A percentile compares a stretch with the other conserved stretches of the same genome.
Evolutionary conservation across 1,284 basidiomycete genomes (phyloP).

Genomic region (Puccinia triticina): DNA sequence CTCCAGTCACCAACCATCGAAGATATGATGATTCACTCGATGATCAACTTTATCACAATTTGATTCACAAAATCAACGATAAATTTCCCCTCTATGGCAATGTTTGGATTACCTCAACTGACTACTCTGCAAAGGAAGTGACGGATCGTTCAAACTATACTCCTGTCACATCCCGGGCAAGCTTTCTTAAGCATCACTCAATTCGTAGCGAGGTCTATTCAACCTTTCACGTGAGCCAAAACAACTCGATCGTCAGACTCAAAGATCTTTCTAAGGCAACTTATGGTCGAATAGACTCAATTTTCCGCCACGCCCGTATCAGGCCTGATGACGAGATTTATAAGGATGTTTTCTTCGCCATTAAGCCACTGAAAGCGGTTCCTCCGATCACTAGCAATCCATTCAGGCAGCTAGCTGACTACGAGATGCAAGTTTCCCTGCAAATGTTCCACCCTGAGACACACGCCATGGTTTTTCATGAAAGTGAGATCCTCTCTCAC

Average conservation of each 20-base stretch:
- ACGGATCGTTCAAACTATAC: background rate
- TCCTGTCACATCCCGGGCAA: background rate
- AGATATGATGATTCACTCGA: background rate
- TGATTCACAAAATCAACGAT: constrained; percentile 17
- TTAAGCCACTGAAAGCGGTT: background rate
- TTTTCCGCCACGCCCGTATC: background rate
- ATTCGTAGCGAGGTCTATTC: background rate
- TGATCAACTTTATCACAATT: background rate
- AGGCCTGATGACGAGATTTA: background rate
- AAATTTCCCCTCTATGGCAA: background rate
- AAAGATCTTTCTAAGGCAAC: background rate
- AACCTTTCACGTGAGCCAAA: background rate
- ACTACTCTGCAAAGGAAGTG: background rate
- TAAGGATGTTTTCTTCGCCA: background rate
- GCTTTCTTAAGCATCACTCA: background rate
- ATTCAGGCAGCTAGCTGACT: background rate
- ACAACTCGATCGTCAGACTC: constrained; percentile 9
- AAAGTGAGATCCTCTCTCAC: constrained; percentile 12
- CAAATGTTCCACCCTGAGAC: background rate
- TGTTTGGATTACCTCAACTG: constrained; percentile 6
- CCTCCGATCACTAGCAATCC: background rate
- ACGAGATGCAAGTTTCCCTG: constrained; percentile 7
- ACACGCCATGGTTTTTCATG: background rate
- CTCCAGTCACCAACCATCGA: background rate
- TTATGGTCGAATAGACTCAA: background rate